Conservation (phyloP, 306 rosid species). For the Quercus aquifolioides region DNA sequence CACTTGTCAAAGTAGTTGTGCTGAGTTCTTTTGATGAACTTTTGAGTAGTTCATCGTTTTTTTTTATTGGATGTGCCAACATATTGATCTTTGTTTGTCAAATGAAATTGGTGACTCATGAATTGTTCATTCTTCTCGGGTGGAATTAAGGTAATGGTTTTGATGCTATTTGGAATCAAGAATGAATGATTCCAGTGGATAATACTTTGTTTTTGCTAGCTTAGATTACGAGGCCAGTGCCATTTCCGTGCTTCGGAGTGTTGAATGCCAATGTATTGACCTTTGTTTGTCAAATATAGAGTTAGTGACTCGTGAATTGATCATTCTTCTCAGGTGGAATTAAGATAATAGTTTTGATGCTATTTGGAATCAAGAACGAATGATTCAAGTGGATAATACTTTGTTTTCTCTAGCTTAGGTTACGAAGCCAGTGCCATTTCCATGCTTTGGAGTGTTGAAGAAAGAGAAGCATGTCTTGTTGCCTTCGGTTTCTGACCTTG, state of each 20-base stretch:
- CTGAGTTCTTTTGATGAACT: not conserved
- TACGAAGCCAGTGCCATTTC: constrained; percentile 80
- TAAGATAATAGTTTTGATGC: not conserved
- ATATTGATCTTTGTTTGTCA: not conserved
- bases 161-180: not conserved
- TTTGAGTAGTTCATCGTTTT: not conserved
- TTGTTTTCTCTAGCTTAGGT: constrained; percentile 52
- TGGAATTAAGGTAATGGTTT: not conserved
- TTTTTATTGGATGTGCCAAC: not conserved
- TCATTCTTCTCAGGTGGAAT: not conserved
- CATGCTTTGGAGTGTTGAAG: constrained; percentile 81
- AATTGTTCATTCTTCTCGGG: not conserved
- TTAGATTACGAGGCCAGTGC: constrained; percentile 78
- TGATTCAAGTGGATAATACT: constrained; percentile 10
- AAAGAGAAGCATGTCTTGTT: constrained; percentile 92
- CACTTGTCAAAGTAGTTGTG: not conserved
- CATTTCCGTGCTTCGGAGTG: constrained; percentile 85
- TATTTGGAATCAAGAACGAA: not conserved
- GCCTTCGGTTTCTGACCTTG: constrained; percentile 79
- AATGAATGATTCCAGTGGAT: constrained; percentile 2
- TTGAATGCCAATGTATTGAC: constrained; percentile 15
- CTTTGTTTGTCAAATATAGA: no score
- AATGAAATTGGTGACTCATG: not conserved
- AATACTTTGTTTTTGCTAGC: constrained; percentile 22
- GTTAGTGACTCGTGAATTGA: not conserved